These are phyloP conservation scores for Ramalina intermedia DNA, from an alignment of 495 filamentous ascomycete species.

Conservation along the genomic window DNA sequence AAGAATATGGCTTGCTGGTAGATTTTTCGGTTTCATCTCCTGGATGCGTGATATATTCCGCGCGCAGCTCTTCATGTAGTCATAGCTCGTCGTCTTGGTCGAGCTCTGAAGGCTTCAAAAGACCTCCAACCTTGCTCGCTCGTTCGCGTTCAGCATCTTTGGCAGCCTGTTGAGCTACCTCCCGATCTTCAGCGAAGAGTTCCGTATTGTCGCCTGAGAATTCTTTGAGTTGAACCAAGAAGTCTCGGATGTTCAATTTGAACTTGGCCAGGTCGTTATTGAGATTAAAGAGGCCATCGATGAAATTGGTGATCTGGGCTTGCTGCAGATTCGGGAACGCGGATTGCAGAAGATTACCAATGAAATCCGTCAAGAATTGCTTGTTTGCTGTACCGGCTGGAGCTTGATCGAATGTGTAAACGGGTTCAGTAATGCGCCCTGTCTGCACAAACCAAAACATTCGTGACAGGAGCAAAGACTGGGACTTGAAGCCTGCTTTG, in stretches of 20 bases:
- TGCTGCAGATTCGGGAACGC: conserved; percentile 88
- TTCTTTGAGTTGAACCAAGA: conserved; percentile 92
- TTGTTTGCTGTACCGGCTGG: conserved; percentile 71
- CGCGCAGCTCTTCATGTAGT: conserved; percentile 55
- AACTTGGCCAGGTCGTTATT: conserved; percentile 77
- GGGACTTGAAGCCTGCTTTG: conserved; percentile 95
- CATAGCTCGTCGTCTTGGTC: conserved; percentile 87
- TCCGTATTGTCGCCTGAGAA: conserved; percentile 84
- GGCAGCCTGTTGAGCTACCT: conserved; percentile 65
- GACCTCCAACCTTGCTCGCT: conserved; percentile 78
- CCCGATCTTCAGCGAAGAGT: conserved; percentile 87
- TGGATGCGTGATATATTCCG: conserved; percentile 30
- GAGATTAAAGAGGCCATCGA: conserved; percentile 66
- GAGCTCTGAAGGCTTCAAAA: conserved; percentile 86
- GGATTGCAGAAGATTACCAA: conserved; percentile 69
- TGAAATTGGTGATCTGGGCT: conserved; percentile 75
- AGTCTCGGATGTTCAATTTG: conserved; percentile 88
- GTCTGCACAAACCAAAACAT: conserved; percentile 87
- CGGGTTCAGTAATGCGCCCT: conserved; percentile 79
- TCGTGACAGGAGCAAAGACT: conserved; percentile 80
- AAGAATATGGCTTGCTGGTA: background rate
- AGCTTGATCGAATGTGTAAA: conserved; percentile 72
- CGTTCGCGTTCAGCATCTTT: conserved; percentile 70
- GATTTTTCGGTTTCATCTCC: conserved; percentile 7
- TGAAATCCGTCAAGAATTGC: conserved; percentile 77